These are phyloP conservation scores for Clarireedia sp. DNA, from an alignment of 2,329 filamentous ascomycete species.

Conservation along the genomic window DNA sequence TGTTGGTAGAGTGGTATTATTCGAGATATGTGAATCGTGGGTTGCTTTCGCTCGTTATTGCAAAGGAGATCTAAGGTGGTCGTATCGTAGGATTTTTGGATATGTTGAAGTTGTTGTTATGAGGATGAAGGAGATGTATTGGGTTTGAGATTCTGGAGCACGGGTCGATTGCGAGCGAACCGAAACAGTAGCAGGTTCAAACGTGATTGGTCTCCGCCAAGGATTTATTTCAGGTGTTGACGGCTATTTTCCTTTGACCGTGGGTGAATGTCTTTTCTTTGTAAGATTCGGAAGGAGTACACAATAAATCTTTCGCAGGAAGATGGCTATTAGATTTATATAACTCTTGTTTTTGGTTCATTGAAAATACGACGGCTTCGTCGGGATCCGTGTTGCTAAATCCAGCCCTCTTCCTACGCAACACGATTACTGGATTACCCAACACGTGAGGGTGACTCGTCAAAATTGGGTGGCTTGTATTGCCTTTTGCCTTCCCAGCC, in stretches of 20 bases:
- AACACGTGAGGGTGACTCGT: no score
- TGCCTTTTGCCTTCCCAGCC: background rate
- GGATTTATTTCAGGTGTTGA: slow-evolving; percentile 1
- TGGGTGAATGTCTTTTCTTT: background rate
- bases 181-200: slow-evolving; percentile 8
- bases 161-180: background rate
- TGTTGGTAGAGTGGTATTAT: background rate
- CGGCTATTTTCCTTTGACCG: background rate
- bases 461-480: no score
- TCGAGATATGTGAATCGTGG: background rate
- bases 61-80: background rate
- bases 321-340: background rate
- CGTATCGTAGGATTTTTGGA: background rate
- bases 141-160: background rate
- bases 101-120: background rate
- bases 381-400: slow-evolving; percentile 5
- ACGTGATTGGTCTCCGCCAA: slow-evolving; percentile 8
- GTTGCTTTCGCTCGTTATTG: background rate
- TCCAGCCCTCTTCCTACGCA: slow-evolving; percentile 5
- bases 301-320: background rate
- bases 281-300: background rate
- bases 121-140: background rate
- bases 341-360: background rate
- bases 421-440: background rate
- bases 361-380: slow-evolving; percentile 4